Evolutionary conservation across 2,329 filamentous ascomycete genomes (phyloP).

Genomic region (Fusarium sp.): DNA sequence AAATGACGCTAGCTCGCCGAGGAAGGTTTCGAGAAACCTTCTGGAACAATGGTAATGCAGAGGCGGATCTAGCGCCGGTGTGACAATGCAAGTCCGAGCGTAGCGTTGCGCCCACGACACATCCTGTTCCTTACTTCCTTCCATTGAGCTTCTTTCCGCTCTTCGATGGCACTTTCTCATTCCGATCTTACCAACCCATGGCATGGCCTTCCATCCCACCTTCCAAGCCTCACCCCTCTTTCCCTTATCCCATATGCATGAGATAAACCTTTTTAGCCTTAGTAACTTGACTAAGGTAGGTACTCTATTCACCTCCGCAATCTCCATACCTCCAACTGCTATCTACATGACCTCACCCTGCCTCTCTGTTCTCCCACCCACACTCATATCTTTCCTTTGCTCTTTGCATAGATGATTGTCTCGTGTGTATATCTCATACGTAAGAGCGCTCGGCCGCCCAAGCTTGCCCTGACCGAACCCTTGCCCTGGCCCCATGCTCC

Average conservation of each 20-base stretch:
- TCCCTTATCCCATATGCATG: conserved; percentile 12
- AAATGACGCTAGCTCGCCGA: conserved; percentile 47
- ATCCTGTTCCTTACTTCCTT: conserved; percentile 16
- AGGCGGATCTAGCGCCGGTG: conserved; percentile 31
- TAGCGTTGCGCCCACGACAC: conserved; percentile 34
- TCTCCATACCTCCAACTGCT: background rate
- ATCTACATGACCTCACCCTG: conserved; percentile 7
- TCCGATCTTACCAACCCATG: conserved; percentile 15
- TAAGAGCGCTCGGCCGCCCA: conserved; percentile 20
- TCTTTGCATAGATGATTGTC: conserved; percentile 2
- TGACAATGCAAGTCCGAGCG: conserved; percentile 32
- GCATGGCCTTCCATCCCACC: conserved; percentile 2
- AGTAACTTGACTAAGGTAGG: background rate
- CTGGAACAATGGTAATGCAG: conserved; percentile 41
- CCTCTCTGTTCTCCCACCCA: background rate
- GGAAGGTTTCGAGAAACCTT: conserved; percentile 53
- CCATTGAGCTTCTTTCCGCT: conserved; percentile 36
- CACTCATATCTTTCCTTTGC: background rate
- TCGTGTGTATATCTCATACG: conserved; percentile 13
- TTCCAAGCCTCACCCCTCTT: conserved; percentile 25
- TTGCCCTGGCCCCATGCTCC: conserved; percentile 36
- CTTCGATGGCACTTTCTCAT: conserved; percentile 28
- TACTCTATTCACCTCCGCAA: background rate
- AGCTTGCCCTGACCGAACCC: conserved; percentile 3
- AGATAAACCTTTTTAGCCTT: background rate